Evolutionary conservation across 805 yeast genomes (phyloP), one percentile per base, ranked within the genome.

Genomic region (Ogataea methylovora): DNA sequence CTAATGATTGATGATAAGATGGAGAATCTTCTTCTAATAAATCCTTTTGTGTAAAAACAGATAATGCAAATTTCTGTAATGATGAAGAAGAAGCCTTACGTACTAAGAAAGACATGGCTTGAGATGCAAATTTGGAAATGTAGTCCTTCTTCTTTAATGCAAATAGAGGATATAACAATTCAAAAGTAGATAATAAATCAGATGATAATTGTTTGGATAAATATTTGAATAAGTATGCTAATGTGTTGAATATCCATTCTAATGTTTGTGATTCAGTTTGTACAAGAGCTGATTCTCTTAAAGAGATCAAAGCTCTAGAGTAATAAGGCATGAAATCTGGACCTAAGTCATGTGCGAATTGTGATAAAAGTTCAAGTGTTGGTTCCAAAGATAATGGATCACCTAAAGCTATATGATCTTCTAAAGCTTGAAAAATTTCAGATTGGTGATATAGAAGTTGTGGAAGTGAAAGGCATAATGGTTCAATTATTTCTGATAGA

Each of bases 181-280:
- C 63, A 52, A 83, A 84, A 0, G 97, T 86, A 8, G 85, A 82
- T 13, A 67, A 48, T 38, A 87, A 58, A 46, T 85, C 82, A 17
- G 69, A 60, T 0, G 79, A 67, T 32, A 92, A 54, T 4, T 69
- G 61, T 45, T 77, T 73, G 5, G 92, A 71, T 24, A 90, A 63
- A 51, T 90, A 88, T 56, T 92, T 92, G 74, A 90, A 92, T 27
- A 85, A 67, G 52, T 84, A 87, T 5, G 97, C 95, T 38, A 90
- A 56, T 41, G 86, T 67, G 54, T 84, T 84, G 63, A 90, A 90
- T 9, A 80, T 68, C 81, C 85, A 77, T 56, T 92, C 96, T 27
- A 90, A 66, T 0, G 77, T 69, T 40, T 74, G 71, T 1, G 85
- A 67, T 33, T 79, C 67, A 15, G 67, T 55, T 38, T 67, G 84